Conservation (phyloP, 1,284 basidiomycete genomes). For the Paramarasmius palmivorus region DNA sequence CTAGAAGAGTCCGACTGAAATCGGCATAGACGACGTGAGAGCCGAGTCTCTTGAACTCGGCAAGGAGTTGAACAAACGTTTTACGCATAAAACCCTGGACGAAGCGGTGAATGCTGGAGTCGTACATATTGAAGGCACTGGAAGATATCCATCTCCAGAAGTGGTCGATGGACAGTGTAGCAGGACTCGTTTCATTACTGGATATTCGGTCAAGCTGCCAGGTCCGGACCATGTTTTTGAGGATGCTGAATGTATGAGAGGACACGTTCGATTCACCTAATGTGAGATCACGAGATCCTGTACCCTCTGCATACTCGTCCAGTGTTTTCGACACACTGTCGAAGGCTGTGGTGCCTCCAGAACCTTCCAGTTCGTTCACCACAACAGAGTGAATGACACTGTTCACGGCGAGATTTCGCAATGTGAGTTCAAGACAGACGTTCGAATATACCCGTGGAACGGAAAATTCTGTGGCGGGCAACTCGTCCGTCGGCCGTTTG, state of each 20-base stretch:
- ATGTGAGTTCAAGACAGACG: constrained; percentile 88
- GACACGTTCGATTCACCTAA: constrained; percentile 95
- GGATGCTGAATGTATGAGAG: constrained; percentile 81
- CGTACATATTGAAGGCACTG: constrained; percentile 84
- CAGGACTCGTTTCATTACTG: constrained; percentile 60
- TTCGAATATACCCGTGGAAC: constrained; percentile 90
- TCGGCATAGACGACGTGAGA: constrained; percentile 96
- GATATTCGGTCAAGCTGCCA: constrained; percentile 93
- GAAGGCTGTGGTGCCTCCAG: constrained; percentile 89
- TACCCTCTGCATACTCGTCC: constrained; percentile 86
- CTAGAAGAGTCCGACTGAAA: constrained; percentile 87
- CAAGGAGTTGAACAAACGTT: constrained; percentile 94
- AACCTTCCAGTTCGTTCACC: constrained; percentile 97
- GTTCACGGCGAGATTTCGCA: constrained; percentile 93
- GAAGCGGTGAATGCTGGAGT: constrained; percentile 93
- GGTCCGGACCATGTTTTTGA: constrained; percentile 87
- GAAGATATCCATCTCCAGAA: constrained; percentile 99
- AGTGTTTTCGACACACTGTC: constrained; percentile 91
- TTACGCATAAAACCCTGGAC: constrained; percentile 97
- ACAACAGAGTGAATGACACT: constrained; percentile 92
- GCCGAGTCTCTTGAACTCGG: constrained; percentile 95
- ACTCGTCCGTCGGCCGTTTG: constrained; percentile 72
- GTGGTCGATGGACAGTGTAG: constrained; percentile 78
- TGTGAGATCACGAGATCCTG: constrained; percentile 74
- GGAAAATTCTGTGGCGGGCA: constrained; percentile 86